These are phyloP conservation scores for Saprolegnia parasitica DNA, from an alignment of 352 stramenopile species.

Conservation along the genomic window DNA sequence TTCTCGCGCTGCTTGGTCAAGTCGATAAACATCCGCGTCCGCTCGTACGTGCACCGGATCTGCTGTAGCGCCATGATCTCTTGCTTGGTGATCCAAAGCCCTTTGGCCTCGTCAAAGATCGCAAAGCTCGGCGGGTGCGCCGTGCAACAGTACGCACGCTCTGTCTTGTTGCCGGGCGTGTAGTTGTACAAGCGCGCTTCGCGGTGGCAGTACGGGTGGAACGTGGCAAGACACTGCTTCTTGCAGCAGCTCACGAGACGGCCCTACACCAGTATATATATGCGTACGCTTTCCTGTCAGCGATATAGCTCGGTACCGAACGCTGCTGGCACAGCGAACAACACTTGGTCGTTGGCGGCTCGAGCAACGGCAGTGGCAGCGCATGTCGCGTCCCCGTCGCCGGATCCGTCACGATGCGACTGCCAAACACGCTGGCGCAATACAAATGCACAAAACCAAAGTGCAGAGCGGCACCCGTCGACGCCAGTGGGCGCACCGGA, in stretches of 20 bases:
- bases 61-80: slow-evolving; percentile 71
- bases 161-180: slow-evolving; percentile 37
- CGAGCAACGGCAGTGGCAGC: neutral
- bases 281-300: too few species aligned
- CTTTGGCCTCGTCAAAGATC: slow-evolving; percentile 61
- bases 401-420: neutral
- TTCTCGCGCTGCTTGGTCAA: slow-evolving; percentile 80
- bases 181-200: slow-evolving; percentile 7
- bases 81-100: slow-evolving; percentile 75
- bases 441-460: slow-evolving; percentile 14
- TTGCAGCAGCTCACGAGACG: slow-evolving; percentile 26
- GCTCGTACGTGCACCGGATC: slow-evolving; percentile 68
- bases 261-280: slow-evolving; percentile 11
- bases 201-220: slow-evolving; percentile 21
- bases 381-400: neutral
- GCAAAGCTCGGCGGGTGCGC: slow-evolving; percentile 55
- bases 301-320: too few species aligned
- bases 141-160: slow-evolving; percentile 79
- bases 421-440: slow-evolving; percentile 19
- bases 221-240: slow-evolving; percentile 14
- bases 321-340: slow-evolving; percentile 1
- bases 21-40: slow-evolving; percentile 77
- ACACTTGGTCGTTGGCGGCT: slow-evolving; percentile 13
- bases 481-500: slow-evolving; percentile 31
- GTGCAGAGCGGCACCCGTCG: neutral